Percentiles rank a stretch among this genome's conserved stretches.
These are phyloP conservation scores for Aspergillus pseudoglaucus DNA, from an alignment of 2,329 filamentous ascomycete genomes.

Conservation along the genomic window DNA sequence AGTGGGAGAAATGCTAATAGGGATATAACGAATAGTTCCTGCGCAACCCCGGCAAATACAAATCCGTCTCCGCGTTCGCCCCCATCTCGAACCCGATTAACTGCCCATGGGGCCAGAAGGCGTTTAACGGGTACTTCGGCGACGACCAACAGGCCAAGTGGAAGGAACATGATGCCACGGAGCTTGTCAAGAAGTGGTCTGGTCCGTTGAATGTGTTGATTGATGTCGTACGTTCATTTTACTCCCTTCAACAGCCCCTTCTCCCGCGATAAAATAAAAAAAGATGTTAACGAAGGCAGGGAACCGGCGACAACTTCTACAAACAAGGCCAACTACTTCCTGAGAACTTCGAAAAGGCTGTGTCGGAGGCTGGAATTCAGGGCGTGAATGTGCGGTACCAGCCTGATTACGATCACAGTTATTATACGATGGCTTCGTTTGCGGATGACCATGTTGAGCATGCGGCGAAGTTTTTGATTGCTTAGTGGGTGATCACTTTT, in stretches of 20 bases:
- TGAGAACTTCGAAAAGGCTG: conserved; percentile 81
- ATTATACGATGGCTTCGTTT: conserved; percentile 92
- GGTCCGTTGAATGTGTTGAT: conserved; percentile 70
- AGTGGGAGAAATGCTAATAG: not conserved
- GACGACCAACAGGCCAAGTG: conserved; percentile 64
- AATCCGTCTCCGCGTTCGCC: conserved; percentile 81
- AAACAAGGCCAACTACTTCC: conserved; percentile 87
- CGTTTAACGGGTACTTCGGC: conserved; percentile 85
- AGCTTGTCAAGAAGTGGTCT: conserved; percentile 73
- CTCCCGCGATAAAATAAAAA: not conserved
- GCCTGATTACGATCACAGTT: conserved; percentile 90
- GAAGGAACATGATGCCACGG: conserved; percentile 86
- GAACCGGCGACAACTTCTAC: conserved; percentile 94
- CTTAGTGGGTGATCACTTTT: conserved; percentile 42
- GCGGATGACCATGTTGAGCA: conserved; percentile 84
- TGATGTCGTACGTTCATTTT: conserved; percentile 62
- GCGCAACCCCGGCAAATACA: conserved; percentile 84
- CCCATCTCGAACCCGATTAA: conserved; percentile 80
- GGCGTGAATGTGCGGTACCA: conserved; percentile 78
- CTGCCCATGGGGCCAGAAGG: conserved; percentile 94
- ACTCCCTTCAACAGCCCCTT: not conserved
- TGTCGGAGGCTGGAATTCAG: conserved; percentile 64
- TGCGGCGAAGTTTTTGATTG: conserved; percentile 75
- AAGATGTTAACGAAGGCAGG: conserved; percentile 43
- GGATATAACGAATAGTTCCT: conserved; percentile 53